These are phyloP conservation scores for Dothistroma pini DNA, from an alignment of 2,329 filamentous ascomycete species.

Conservation along the genomic window DNA sequence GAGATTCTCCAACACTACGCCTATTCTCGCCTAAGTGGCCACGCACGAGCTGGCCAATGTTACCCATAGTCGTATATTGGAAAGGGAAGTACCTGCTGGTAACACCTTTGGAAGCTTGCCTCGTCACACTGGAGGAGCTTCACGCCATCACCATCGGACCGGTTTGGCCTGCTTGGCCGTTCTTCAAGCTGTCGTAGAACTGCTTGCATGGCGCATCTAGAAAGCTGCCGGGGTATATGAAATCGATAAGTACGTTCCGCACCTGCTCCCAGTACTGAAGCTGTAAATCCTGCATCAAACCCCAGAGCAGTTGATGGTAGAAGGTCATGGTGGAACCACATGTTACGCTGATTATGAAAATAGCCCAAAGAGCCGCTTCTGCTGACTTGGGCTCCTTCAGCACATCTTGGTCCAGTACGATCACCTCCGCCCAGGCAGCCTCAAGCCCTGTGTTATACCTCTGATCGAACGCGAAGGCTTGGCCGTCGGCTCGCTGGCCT, in stretches of 20 bases:
- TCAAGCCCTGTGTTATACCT: slow-evolving; percentile 31
- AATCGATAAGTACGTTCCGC: slow-evolving; percentile 31
- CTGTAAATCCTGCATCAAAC: slow-evolving; percentile 29
- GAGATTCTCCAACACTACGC: not conserved
- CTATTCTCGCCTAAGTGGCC: not conserved
- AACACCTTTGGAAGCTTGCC: not conserved
- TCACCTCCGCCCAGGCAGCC: slow-evolving; percentile 33
- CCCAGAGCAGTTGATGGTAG: slow-evolving; percentile 24
- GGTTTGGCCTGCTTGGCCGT: slow-evolving; percentile 1
- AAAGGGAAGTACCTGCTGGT: not conserved
- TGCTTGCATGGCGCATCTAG: slow-evolving; percentile 32
- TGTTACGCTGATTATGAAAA: slow-evolving; percentile 35
- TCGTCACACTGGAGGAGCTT: not conserved
- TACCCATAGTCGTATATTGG: not conserved
- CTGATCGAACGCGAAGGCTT: slow-evolving; percentile 26
- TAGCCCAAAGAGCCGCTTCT: slow-evolving; percentile 33
- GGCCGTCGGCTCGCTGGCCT: slow-evolving; percentile 30
- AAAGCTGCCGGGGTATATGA: slow-evolving; percentile 35
- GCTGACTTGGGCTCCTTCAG: slow-evolving; percentile 31
- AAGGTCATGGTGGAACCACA: slow-evolving; percentile 27
- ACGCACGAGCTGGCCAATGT: not conserved
- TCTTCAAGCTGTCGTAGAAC: slow-evolving; percentile 28
- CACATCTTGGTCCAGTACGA: slow-evolving; percentile 27
- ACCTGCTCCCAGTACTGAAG: slow-evolving; percentile 33
- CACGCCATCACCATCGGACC: not conserved